These are phyloP conservation scores for Blastobotrys robertii DNA, from an alignment of 805 yeast species.

Conservation along the genomic window DNA sequence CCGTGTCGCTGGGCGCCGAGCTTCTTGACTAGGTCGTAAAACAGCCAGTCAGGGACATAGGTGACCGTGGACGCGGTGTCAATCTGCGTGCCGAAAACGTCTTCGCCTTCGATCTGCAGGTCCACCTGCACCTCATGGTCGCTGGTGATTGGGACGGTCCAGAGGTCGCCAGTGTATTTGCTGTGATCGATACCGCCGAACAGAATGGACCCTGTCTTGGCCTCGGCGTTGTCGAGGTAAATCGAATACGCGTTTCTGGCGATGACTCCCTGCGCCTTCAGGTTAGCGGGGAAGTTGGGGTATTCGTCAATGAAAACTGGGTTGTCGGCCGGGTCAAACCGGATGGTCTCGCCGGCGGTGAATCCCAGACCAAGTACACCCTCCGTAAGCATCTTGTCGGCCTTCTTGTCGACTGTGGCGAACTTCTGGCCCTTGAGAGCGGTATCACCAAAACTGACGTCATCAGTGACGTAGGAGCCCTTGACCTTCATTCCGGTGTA, in stretches of 20 bases:
- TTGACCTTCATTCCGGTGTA: constrained; percentile 38
- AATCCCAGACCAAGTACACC: constrained; percentile 18
- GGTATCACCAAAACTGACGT: constrained; percentile 35
- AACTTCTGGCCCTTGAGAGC: constrained; percentile 43
- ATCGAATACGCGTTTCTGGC: constrained; percentile 51
- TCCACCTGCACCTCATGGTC: too few species aligned
- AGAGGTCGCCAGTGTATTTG: constrained; percentile 24
- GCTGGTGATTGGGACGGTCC: too few species aligned
- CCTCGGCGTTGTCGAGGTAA: constrained; percentile 37
- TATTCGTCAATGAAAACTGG: constrained; percentile 39
- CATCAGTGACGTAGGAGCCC: constrained; percentile 46
- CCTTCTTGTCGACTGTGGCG: constrained; percentile 65
- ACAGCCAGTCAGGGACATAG: too few species aligned
- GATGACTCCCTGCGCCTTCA: constrained; percentile 41
- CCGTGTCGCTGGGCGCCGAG: too few species aligned
- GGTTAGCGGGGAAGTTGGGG: constrained; percentile 47
- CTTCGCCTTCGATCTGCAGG: too few species aligned
- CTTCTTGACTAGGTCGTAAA: too few species aligned
- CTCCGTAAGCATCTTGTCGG: constrained; percentile 27
- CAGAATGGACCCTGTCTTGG: constrained; percentile 42
- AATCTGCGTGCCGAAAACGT: too few species aligned
- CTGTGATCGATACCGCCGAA: constrained; percentile 67
- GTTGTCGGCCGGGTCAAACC: constrained; percentile 11
- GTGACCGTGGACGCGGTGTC: too few species aligned
- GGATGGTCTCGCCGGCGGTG: too few species aligned